Conservation (phyloP, 2,329 filamentous ascomycete genomes). For the Xylaria sp. region DNA sequence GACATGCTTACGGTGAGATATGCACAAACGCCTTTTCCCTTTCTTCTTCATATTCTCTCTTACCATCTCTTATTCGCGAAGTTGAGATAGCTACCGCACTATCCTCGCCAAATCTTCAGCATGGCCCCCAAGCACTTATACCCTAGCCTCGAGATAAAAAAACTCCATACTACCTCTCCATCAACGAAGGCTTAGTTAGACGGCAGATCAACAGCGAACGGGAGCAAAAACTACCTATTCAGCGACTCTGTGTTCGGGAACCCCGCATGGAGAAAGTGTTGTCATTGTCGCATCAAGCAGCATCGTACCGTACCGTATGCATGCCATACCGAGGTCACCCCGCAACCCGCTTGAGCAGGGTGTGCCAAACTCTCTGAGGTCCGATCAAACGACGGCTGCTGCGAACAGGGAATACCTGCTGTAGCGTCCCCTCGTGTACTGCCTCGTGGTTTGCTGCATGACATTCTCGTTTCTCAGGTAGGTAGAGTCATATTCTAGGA, state of each 20-base stretch:
- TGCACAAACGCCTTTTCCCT: background rate
- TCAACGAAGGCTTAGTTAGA: background rate
- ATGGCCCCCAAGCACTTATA: background rate
- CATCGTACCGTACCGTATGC: slow-evolving; percentile 3
- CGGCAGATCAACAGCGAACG: background rate
- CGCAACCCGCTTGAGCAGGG: slow-evolving; percentile 26
- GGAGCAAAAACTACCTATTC: slow-evolving; percentile 1
- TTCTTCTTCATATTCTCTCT: background rate
- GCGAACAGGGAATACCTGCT: background rate
- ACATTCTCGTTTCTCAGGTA: slow-evolving; percentile 10
- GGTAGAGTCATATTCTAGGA: background rate
- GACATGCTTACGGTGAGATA: slow-evolving; percentile 17
- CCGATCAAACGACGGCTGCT: slow-evolving; percentile 22
- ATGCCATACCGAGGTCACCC: slow-evolving; percentile 20
- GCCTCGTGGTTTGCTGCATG: slow-evolving; percentile 17
- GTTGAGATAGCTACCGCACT: background rate
- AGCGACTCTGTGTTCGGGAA: background rate
- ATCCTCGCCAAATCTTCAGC: background rate
- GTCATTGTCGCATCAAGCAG: slow-evolving; percentile 30
- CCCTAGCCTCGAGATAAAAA: slow-evolving; percentile 18
- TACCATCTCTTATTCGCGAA: background rate
- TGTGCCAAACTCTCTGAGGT: slow-evolving; percentile 16
- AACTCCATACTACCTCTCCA: background rate
- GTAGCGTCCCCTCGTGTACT: background rate
- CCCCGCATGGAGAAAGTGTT: slow-evolving; percentile 17